Conservation (phyloP, 148 eudicot species). For the Beta vulgaris region DNA sequence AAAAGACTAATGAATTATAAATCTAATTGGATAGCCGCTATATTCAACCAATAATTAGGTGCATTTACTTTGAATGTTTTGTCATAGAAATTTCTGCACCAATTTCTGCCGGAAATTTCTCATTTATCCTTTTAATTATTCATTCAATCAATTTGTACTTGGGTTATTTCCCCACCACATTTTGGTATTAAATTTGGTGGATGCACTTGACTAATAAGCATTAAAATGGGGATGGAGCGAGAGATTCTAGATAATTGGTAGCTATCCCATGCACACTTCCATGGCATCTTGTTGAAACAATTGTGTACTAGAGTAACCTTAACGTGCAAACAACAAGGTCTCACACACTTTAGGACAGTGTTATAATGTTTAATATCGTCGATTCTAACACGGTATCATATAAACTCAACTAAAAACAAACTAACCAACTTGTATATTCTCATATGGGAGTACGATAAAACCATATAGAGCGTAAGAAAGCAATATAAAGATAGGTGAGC, state of each 20-base stretch:
- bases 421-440: too few relatives aligned
- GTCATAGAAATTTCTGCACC: slow-evolving; percentile 5
- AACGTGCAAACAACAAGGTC: too few relatives aligned
- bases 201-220: background rate
- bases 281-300: background rate
- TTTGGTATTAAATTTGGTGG: slow-evolving; percentile 3
- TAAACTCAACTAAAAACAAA: too few relatives aligned
- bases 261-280: background rate
- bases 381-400: too few relatives aligned
- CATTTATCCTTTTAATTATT: background rate
- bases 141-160: slow-evolving; percentile 3
- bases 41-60: slow-evolving; percentile 1
- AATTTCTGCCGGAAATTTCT: slow-evolving; percentile 12
- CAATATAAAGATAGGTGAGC: too few relatives aligned
- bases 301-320: too few relatives aligned
- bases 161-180: background rate
- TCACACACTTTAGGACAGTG: too few relatives aligned
- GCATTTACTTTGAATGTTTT: background rate
- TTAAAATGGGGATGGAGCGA: background rate
- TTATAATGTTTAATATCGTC: too few relatives aligned
- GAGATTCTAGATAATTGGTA: background rate
- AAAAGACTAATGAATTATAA: background rate
- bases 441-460: too few relatives aligned
- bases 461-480: too few relatives aligned
- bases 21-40: background rate